These are phyloP conservation scores for Myxozyma neotropica DNA, from an alignment of 805 yeast genomes.

Conservation along the genomic window DNA sequence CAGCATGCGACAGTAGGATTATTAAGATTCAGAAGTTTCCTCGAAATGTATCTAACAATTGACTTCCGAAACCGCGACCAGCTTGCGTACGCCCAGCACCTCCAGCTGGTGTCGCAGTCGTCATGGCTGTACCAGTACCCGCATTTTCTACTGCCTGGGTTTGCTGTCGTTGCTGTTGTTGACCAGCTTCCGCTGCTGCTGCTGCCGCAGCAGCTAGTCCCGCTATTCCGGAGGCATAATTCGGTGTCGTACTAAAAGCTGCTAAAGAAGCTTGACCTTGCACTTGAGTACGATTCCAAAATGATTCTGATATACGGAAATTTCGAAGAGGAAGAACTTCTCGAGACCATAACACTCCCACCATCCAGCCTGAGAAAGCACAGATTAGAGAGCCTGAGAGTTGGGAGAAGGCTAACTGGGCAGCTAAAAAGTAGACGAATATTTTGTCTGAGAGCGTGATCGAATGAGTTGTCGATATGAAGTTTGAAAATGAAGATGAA, in stretches of 20 bases:
- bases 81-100: constrained; percentile 2
- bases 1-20: background rate
- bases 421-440: constrained; percentile 41
- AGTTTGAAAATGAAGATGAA: background rate
- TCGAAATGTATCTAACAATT: constrained; percentile 29
- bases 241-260: constrained; percentile 16
- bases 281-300: constrained; percentile 20
- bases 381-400: constrained; percentile 39
- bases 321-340: constrained; percentile 46
- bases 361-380: constrained; percentile 44
- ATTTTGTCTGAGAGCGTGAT: constrained; percentile 44
- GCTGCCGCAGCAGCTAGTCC: constrained; percentile 12
- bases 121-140: constrained; percentile 2
- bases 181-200: background rate
- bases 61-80: constrained; percentile 23
- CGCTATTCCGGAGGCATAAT: constrained; percentile 12
- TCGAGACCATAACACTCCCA: constrained; percentile 44
- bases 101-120: background rate
- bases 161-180: background rate
- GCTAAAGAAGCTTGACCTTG: constrained; percentile 14
- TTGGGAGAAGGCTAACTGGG: constrained; percentile 44
- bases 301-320: constrained; percentile 46
- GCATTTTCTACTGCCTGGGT: background rate
- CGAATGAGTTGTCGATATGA: constrained; percentile 7
- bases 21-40: constrained; percentile 3